Percentiles rank a stretch among this genome's conserved stretches.
Evolutionary conservation across 305 asterid genomes (phyloP).

Genomic region (Fraxinus platypoda): DNA sequence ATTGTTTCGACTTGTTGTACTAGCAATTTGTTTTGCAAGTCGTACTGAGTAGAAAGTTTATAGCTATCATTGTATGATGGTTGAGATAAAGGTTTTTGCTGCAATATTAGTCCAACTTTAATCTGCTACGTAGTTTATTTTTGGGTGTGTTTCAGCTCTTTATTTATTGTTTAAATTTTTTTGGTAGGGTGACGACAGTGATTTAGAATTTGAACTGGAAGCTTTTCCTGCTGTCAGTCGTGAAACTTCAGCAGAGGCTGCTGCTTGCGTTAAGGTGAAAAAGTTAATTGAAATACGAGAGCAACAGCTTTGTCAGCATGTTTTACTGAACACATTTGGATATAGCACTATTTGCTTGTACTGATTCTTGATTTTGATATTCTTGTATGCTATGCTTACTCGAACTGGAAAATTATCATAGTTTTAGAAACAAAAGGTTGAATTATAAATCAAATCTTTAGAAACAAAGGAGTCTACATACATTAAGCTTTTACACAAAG

Average conservation of each 20-base stretch:
- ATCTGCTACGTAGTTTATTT: neutral
- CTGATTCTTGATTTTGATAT: slow-evolving; percentile 13
- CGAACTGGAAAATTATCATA: slow-evolving; percentile 3
- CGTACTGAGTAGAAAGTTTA: neutral
- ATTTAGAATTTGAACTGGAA: slow-evolving; percentile 70
- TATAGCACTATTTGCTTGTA: neutral
- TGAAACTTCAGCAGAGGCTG: slow-evolving; percentile 72
- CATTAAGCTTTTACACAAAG: neutral
- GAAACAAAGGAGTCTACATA: neutral
- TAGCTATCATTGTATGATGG: neutral
- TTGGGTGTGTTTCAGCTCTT: neutral
- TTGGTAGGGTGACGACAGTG: slow-evolving; percentile 80
- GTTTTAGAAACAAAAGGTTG: neutral
- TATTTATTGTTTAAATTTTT: slow-evolving; percentile 8
- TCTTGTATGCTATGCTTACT: slow-evolving; percentile 1
- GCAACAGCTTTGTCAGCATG: neutral
- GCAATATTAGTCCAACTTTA: slow-evolving; percentile 6
- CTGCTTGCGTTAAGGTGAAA: slow-evolving; percentile 73
- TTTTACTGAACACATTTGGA: neutral
- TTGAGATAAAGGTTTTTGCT: neutral
- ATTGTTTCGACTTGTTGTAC: neutral
- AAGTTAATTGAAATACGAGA: slow-evolving; percentile 4
- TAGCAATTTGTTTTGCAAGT: neutral
- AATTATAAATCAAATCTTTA: neutral
- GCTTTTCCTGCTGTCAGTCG: slow-evolving; percentile 60